A percentile compares a stretch with the other conserved stretches of the same genome.
Evolutionary conservation across 352 stramenopile genomes (phyloP).

Genomic region (Elongisporangium anandrum): DNA sequence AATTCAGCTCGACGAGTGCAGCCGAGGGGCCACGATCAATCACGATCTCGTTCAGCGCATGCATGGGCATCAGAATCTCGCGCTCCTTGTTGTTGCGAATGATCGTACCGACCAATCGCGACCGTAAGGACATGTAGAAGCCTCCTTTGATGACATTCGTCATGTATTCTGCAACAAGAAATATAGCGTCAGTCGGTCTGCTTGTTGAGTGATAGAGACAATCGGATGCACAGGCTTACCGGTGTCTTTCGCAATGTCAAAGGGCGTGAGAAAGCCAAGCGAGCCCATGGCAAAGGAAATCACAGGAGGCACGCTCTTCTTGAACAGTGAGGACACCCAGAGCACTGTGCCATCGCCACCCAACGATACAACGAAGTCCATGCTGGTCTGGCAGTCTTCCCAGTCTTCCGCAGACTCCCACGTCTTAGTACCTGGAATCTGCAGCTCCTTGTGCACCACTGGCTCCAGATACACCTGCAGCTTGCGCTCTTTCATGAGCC

Average conservation of each 20-base stretch:
- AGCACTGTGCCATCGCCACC: constrained; percentile 93
- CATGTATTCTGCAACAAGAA: constrained; percentile 46
- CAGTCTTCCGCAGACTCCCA: constrained; percentile 61
- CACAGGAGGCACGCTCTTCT: constrained; percentile 92
- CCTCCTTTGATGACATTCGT: constrained; percentile 71
- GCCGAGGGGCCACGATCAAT: constrained; percentile 92
- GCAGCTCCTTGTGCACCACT: constrained; percentile 59
- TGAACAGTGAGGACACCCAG: constrained; percentile 86
- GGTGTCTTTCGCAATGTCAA: constrained; percentile 67
- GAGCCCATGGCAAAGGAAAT: constrained; percentile 94
- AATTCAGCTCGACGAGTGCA: constrained; percentile 94
- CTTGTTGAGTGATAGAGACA: neutral
- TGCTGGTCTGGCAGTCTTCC: constrained; percentile 63
- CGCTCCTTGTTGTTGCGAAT: constrained; percentile 50
- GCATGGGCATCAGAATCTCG: constrained; percentile 61
- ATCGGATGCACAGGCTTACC: constrained; percentile 9
- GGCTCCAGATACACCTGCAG: constrained; percentile 76
- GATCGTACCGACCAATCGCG: constrained; percentile 68
- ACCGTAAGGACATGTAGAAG: constrained; percentile 83
- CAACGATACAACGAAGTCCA: constrained; percentile 92
- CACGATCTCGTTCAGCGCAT: constrained; percentile 98
- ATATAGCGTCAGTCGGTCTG: neutral
- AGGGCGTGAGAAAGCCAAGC: constrained; percentile 96
- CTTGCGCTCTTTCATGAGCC: constrained; percentile 72
- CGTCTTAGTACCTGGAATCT: constrained; percentile 49